Evolutionary conservation across 768 basidiomycete genomes (phyloP).

Genomic region (Russula virescens): DNA sequence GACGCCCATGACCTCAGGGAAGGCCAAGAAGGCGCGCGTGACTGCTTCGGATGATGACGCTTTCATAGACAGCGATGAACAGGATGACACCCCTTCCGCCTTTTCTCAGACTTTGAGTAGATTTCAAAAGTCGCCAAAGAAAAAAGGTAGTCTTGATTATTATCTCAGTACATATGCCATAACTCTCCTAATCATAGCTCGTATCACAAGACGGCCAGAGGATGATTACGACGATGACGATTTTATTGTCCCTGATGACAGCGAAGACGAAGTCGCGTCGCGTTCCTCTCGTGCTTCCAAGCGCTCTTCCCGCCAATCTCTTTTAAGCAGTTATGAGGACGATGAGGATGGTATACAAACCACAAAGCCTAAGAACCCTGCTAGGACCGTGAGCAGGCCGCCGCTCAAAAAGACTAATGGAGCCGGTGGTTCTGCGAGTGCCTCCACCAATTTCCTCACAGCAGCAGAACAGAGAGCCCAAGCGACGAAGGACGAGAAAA

Average conservation of each 20-base stretch:
- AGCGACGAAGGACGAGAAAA: constrained; percentile 78
- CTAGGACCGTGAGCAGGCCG: constrained; percentile 30
- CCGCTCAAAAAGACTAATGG: constrained; percentile 31
- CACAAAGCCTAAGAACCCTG: constrained; percentile 36
- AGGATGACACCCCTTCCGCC: constrained; percentile 33
- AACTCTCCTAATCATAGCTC: not conserved
- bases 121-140: constrained; percentile 59
- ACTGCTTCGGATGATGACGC: constrained; percentile 41
- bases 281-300: constrained; percentile 50
- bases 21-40: constrained; percentile 55
- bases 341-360: constrained; percentile 29
- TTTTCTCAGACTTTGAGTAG: constrained; percentile 57
- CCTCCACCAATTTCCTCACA: constrained; percentile 56
- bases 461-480: constrained; percentile 73
- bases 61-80: constrained; percentile 33
- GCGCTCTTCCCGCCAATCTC: constrained; percentile 30
- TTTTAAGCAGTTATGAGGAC: constrained; percentile 39
- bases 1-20: constrained; percentile 32
- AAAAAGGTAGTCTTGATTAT: constrained; percentile 38
- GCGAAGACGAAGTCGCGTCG: constrained; percentile 32
- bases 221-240: constrained; percentile 55
- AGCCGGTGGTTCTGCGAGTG: constrained; percentile 25
- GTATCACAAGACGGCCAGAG: constrained; percentile 39
- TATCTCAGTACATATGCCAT: not conserved
- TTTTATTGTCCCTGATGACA: constrained; percentile 62